A percentile compares a stretch with the other conserved stretches of the same genome.
phyloP scores from a whole-genome alignment of 441 rosid genomes.

The Omphalea diandra region DNA sequence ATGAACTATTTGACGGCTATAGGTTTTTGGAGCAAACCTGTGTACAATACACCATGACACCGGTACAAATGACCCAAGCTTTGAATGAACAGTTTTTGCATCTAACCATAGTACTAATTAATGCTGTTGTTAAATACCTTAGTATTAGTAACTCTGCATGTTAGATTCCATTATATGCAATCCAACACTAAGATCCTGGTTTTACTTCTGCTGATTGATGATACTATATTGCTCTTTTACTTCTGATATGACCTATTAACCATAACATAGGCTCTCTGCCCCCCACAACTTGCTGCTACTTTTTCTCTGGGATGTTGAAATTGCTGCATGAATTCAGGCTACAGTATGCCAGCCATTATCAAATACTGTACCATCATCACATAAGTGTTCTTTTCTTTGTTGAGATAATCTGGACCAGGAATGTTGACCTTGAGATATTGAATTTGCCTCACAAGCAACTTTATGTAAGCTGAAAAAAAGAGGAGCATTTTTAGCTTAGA shows the following conservation, averaged over 20 bases:
- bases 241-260: background rate
- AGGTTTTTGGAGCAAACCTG: background rate
- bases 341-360: constrained; percentile 20
- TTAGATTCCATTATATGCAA: background rate
- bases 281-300: constrained; percentile 11
- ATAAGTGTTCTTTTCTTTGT: constrained; percentile 16
- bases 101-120: too few relatives aligned
- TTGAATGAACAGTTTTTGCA: too few relatives aligned
- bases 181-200: background rate
- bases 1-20: constrained; percentile 2
- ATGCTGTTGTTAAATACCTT: too few relatives aligned
- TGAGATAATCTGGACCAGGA: constrained; percentile 19
- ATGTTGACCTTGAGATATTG: constrained; percentile 17
- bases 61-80: constrained; percentile 6
- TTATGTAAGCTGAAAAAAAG: constrained; percentile 22
- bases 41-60: background rate
- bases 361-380: constrained; percentile 8
- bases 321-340: constrained; percentile 5
- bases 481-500: constrained; percentile 24
- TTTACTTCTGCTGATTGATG: background rate
- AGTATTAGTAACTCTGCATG: background rate
- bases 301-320: constrained; percentile 19
- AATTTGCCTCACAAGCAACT: constrained; percentile 20
- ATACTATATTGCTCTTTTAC: background rate
- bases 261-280: background rate